These are phyloP conservation scores for Pythium scleroteichum DNA, from an alignment of 352 stramenopile species.

Conservation along the genomic window DNA sequence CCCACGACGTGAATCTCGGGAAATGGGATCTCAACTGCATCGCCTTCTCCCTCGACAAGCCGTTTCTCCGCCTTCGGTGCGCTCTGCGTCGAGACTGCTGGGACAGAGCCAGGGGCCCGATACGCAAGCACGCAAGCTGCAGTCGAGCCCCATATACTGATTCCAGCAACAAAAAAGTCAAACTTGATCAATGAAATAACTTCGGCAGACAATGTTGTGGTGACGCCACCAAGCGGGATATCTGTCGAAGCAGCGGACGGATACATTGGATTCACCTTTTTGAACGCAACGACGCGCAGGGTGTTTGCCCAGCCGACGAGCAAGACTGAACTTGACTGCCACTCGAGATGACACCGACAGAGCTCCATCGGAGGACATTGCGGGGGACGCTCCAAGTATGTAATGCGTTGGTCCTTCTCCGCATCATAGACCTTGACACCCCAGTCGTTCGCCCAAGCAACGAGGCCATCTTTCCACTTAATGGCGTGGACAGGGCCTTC, in stretches of 20 bases:
- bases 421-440: slow-evolving; percentile 86
- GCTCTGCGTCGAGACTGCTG: slow-evolving; percentile 18
- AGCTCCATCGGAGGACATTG: slow-evolving; percentile 84
- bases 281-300: slow-evolving; percentile 79
- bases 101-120: slow-evolving; percentile 54
- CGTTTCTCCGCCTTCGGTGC: slow-evolving; percentile 36
- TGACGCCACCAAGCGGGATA: slow-evolving; percentile 23
- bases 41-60: slow-evolving; percentile 68
- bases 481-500: slow-evolving; percentile 81
- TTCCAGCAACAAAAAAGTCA: slow-evolving; percentile 80
- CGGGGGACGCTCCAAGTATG: slow-evolving; percentile 77
- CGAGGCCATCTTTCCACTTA: slow-evolving; percentile 73
- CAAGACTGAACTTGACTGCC: slow-evolving; percentile 56
- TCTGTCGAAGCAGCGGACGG: slow-evolving; percentile 34
- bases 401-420: slow-evolving; percentile 71
- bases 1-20: slow-evolving; percentile 89
- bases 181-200: slow-evolving; percentile 76
- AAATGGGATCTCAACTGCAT: slow-evolving; percentile 71
- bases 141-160: slow-evolving; percentile 62
- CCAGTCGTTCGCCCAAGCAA: slow-evolving; percentile 87
- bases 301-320: slow-evolving; percentile 80
- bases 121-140: slow-evolving; percentile 74
- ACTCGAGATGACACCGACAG: slow-evolving; percentile 79
- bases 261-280: slow-evolving; percentile 40
- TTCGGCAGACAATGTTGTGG: slow-evolving; percentile 53